Percentiles rank a stretch among this genome's conserved stretches.
Evolutionary conservation across 1,284 basidiomycete species (phyloP).

Genomic region (Gomphus bonarii): DNA sequence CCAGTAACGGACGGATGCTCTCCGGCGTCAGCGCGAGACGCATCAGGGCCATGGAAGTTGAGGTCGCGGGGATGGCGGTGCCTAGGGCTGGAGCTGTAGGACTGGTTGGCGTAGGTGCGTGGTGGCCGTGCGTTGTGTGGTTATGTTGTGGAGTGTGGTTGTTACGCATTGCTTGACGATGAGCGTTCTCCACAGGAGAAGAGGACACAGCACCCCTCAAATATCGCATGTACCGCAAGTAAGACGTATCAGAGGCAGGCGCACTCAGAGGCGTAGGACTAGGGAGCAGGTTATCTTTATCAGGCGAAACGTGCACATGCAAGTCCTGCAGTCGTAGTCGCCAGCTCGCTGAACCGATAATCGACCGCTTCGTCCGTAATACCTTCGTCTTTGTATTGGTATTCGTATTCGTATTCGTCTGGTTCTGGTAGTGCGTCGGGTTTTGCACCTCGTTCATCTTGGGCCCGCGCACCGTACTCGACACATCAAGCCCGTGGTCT

Average conservation of each 20-base stretch:
- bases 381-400: no score
- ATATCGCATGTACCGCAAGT: no score
- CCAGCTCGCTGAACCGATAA: background rate
- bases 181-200: no score
- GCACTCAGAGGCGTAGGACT: background rate
- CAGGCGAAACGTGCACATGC: background rate
- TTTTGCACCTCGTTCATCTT: background rate
- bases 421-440: no score
- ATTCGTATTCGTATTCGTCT: no score
- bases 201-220: no score
- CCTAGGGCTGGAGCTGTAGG: background rate
- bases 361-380: background rate
- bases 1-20: conserved; percentile 68
- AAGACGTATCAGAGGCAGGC: no score
- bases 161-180: no score
- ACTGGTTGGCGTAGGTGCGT: background rate
- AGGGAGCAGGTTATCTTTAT: conserved; percentile 11
- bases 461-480: background rate
- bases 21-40: conserved; percentile 59
- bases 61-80: background rate
- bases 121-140: no score
- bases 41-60: background rate
- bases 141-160: no score
- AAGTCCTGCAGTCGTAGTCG: no score
- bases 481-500: background rate